These are phyloP conservation scores for Phaeosphaeriaceae sp. DNA, from an alignment of 2,329 filamentous ascomycete species.

Conservation along the genomic window DNA sequence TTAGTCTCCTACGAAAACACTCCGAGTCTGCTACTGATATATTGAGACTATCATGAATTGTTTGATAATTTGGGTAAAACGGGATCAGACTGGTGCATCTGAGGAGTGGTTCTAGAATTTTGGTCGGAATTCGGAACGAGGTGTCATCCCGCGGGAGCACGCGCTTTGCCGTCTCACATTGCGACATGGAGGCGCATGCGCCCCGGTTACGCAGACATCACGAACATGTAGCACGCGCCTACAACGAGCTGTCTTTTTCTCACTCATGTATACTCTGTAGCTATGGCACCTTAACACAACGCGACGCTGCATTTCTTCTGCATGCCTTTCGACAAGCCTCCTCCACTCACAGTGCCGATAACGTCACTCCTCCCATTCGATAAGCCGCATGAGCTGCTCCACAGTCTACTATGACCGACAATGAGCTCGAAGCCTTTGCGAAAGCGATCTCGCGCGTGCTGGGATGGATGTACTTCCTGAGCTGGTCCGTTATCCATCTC, in stretches of 20 bases:
- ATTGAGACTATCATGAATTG: no score
- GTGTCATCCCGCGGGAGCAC: slow-evolving; percentile 7
- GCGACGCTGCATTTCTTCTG: not conserved
- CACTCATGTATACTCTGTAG: not conserved
- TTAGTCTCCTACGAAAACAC: no score
- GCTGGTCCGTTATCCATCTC: slow-evolving; percentile 25
- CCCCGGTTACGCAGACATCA: slow-evolving; percentile 2
- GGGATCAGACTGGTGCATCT: not conserved
- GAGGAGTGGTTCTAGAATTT: not conserved
- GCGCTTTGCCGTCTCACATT: slow-evolving; percentile 1
- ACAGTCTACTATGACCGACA: slow-evolving; percentile 20
- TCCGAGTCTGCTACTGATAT: no score
- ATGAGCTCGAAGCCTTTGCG: slow-evolving; percentile 38
- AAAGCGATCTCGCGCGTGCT: slow-evolving; percentile 43
- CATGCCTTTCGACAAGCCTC: not conserved
- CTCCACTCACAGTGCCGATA: not conserved
- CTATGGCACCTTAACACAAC: not conserved
- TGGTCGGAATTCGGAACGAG: not conserved
- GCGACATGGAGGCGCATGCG: not conserved
- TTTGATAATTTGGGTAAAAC: not conserved
- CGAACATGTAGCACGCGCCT: not conserved
- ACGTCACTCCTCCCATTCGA: not conserved
- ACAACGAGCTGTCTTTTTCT: not conserved
- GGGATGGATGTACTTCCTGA: slow-evolving; percentile 47
- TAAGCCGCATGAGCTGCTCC: not conserved